Base-by-base conservation (phyloP, 169 alveolate genomes). In the Cryptosporidium parvum region DNA sequence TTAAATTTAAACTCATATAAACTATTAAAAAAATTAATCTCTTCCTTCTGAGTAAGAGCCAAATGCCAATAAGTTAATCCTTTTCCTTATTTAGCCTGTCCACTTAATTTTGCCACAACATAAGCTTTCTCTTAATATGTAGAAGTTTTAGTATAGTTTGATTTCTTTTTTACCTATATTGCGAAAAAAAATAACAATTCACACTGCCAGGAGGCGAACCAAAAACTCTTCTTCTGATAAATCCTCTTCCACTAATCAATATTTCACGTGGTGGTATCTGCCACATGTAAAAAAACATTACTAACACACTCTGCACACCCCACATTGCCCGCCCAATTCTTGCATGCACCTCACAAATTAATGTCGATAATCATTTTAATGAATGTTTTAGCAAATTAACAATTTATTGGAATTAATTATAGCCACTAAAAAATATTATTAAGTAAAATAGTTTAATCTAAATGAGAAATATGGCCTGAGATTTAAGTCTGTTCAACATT, bases 261-360 rank as follows among this genome's bases (percentile, higher is more conserved):
- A 65, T 70, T 73, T 73, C 86, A 73, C 86, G 86, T 53, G 86
- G 44, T 73, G 86, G 86, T 73, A 73, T 73, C 86, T 73, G 29
- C 86, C 86, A 73, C 86, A 73, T 73, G 86, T 73, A 73, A 73
- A 73, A 48, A 53, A 73, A 44, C 68, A 52, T 73, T 73, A 53
- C 86, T 59, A 73, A 73, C 86, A 73, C 71, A 73, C 86, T 73
- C 14, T 73, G 86, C 86, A 73, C 86, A 73, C 86, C 86, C 86
- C 86, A 73, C 86, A 73, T 16, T 29, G 52, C 44, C 71, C 86
- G 86, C 86, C 72, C 52, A 31, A 33, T 8, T 8, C 31, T 53
- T 73, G 56, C 86, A 73, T 73, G 86, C 86, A 73, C 71, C 69
- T 56, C 67, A 56, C 37, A 6, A 56, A 56, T 56, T 1, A n/a